These are phyloP conservation scores for Tephrocybe sp. DNA, from an alignment of 768 basidiomycete species.

Conservation along the genomic window DNA sequence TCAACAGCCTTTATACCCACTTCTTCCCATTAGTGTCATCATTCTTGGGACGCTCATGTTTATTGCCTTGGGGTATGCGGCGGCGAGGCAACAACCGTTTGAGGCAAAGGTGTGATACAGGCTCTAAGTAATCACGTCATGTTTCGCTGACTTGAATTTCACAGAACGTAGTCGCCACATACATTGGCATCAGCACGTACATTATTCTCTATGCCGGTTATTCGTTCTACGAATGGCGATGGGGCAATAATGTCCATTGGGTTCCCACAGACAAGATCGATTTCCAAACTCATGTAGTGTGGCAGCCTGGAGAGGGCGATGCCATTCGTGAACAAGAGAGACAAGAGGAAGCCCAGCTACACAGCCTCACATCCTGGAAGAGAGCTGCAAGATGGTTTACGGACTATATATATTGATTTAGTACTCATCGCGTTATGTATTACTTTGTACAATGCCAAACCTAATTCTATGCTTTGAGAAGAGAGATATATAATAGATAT, in stretches of 20 bases:
- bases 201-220: slow-evolving; percentile 44
- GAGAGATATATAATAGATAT: no score
- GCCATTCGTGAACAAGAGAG: slow-evolving; percentile 31
- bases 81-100: slow-evolving; percentile 43
- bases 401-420: slow-evolving; percentile 7
- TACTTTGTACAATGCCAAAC: no score
- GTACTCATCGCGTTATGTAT: no score
- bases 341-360: slow-evolving; percentile 3
- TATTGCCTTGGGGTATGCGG: slow-evolving; percentile 51
- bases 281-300: slow-evolving; percentile 52
- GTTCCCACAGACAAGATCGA: slow-evolving; percentile 43
- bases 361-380: background rate
- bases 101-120: slow-evolving; percentile 31
- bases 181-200: slow-evolving; percentile 49
- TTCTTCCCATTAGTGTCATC: slow-evolving; percentile 49
- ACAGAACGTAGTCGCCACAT: slow-evolving; percentile 55
- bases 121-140: background rate
- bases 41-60: slow-evolving; percentile 51
- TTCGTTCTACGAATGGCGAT: slow-evolving; percentile 33
- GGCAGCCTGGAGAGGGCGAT: slow-evolving; percentile 42
- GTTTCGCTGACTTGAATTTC: background rate
- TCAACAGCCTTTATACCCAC: slow-evolving; percentile 49
- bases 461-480: no score
- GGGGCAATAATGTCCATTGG: slow-evolving; percentile 30
- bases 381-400: slow-evolving; percentile 3